phyloP scores from a whole-genome alignment of 495 filamentous ascomycete species.

The Daldinia bambusicola region DNA sequence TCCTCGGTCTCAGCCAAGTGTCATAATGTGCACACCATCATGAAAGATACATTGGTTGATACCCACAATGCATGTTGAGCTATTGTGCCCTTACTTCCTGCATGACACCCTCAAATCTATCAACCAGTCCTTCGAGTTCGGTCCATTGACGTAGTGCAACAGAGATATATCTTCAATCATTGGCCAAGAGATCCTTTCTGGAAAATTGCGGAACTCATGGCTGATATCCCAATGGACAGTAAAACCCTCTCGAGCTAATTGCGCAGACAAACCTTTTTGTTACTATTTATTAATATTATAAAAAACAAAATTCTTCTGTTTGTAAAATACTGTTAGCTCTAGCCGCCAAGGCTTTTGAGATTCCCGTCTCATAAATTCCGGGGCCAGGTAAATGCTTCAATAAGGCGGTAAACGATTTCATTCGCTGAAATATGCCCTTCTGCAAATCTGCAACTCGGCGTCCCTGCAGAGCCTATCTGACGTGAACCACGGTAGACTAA shows the following conservation, averaged over 20 bases:
- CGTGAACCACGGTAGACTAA: slow-evolving; percentile 25
- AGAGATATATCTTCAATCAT: slow-evolving; percentile 11
- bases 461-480: slow-evolving; percentile 27
- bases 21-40: slow-evolving; percentile 36
- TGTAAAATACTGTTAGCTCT: slow-evolving; percentile 8
- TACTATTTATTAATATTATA: too few species aligned
- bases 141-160: slow-evolving; percentile 41
- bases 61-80: slow-evolving; percentile 40
- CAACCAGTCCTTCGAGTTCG: slow-evolving; percentile 21
- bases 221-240: slow-evolving; percentile 40
- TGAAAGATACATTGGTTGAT: slow-evolving; percentile 41
- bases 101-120: slow-evolving; percentile 40
- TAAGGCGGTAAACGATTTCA: slow-evolving; percentile 33
- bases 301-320: too few species aligned
- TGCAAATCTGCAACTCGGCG: slow-evolving; percentile 34
- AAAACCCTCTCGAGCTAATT: slow-evolving; percentile 21
- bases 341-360: slow-evolving; percentile 18
- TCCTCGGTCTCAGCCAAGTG: slow-evolving; percentile 41
- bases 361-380: slow-evolving; percentile 11
- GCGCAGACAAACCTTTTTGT: slow-evolving; percentile 15
- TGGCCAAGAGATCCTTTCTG: slow-evolving; percentile 28
- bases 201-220: slow-evolving; percentile 39
- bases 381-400: slow-evolving; percentile 21
- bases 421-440: slow-evolving; percentile 15
- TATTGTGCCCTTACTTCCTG: slow-evolving; percentile 41